These are phyloP conservation scores for Abortiporus biennis DNA, from an alignment of 1,284 basidiomycete genomes.

Conservation along the genomic window DNA sequence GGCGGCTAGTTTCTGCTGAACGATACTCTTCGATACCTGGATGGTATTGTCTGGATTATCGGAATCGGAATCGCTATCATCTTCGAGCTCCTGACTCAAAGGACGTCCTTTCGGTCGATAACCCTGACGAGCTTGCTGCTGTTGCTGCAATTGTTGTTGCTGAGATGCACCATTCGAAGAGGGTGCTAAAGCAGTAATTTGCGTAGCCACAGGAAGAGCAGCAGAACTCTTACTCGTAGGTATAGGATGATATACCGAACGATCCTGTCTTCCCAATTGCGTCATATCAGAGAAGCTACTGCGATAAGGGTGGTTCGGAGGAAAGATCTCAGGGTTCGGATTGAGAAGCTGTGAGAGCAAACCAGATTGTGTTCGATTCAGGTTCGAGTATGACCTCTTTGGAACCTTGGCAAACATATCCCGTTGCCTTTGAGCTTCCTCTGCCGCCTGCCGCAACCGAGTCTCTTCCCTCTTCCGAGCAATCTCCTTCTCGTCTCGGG, in stretches of 20 bases:
- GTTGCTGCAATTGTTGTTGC: not conserved
- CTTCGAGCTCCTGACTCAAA: constrained; percentile 62
- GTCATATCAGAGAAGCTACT: constrained; percentile 44
- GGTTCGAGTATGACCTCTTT: constrained; percentile 54
- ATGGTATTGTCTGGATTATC: constrained; percentile 40
- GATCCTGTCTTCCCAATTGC: constrained; percentile 17
- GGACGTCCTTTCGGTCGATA: constrained; percentile 63
- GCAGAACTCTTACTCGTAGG: constrained; percentile 59
- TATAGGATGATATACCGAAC: constrained; percentile 23
- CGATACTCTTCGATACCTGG: constrained; percentile 54
- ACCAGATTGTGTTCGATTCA: constrained; percentile 50
- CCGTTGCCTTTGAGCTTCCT: constrained; percentile 62
- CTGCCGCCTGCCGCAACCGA: constrained; percentile 36
- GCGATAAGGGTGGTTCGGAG: constrained; percentile 52
- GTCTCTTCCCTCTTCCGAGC: constrained; percentile 25
- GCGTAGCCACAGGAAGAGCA: constrained; percentile 58
- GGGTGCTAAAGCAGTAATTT: constrained; percentile 33
- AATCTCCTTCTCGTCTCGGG: constrained; percentile 27
- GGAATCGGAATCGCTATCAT: constrained; percentile 52
- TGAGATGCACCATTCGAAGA: constrained; percentile 5
- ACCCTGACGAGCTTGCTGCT: constrained; percentile 15
- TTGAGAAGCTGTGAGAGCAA: constrained; percentile 64
- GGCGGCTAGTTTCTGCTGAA: constrained; percentile 53
- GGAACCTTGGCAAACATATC: constrained; percentile 79
- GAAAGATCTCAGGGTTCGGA: constrained; percentile 57